phyloP scores from a whole-genome alignment of 148 eudicot species.

The Simmondsia chinensis region DNA sequence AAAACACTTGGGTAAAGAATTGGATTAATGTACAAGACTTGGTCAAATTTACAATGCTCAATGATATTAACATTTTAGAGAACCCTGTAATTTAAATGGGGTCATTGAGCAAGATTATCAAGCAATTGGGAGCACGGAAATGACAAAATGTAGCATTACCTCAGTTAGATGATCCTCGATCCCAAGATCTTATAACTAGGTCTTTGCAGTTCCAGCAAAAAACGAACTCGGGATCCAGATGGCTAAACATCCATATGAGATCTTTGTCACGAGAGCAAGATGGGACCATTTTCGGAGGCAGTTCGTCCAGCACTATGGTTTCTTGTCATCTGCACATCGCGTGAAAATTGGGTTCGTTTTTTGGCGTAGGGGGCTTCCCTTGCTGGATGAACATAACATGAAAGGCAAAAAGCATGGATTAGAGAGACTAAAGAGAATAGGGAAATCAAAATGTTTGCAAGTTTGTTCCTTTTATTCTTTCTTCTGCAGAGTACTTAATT shows the following conservation, averaged over 20 bases:
- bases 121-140: no score
- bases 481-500: no score
- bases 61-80: slow-evolving; percentile 6
- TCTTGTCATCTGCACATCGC: slow-evolving; percentile 70
- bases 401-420: not conserved
- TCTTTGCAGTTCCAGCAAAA: no score
- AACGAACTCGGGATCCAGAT: no score
- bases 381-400: slow-evolving; percentile 28
- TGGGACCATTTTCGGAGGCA: slow-evolving; percentile 95
- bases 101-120: no score
- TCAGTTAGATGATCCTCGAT: no score
- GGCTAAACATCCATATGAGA: no score
- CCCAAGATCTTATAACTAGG: no score
- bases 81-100: no score
- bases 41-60: slow-evolving; percentile 17
- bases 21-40: slow-evolving; percentile 16
- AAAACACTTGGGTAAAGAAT: slow-evolving; percentile 4
- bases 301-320: slow-evolving; percentile 57
- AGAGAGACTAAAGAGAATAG: not conserved
- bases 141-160: no score
- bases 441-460: not conserved
- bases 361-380: slow-evolving; percentile 92
- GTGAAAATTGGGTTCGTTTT: slow-evolving; percentile 61
- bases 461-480: no score
- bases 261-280: slow-evolving; percentile 46